phyloP scores from a whole-genome alignment of 1,284 basidiomycete genomes.

The Cryptococcus sp. region DNA sequence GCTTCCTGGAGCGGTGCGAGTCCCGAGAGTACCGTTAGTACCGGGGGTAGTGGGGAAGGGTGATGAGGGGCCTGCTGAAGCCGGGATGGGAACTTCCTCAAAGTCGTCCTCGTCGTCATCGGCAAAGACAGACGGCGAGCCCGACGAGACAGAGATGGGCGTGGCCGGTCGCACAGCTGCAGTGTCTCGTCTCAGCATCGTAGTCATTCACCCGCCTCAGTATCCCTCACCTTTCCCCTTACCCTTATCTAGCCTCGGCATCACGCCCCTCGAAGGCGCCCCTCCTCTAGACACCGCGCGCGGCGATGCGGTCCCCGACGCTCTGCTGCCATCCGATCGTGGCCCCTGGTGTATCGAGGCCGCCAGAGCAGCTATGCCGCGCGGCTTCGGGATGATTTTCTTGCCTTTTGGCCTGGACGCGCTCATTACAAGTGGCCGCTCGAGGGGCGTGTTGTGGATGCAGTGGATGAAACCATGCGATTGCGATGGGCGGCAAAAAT shows the following conservation, averaged over 20 bases:
- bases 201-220: neutral
- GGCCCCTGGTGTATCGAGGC: neutral
- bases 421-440: slow-evolving; percentile 4
- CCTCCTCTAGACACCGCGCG: neutral
- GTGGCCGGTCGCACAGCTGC: neutral
- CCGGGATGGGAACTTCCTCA: slow-evolving; percentile 46
- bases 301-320: neutral
- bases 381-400: slow-evolving; percentile 13
- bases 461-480: too few species aligned
- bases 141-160: neutral
- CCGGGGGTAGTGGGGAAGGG: slow-evolving; percentile 23
- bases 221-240: slow-evolving; percentile 8
- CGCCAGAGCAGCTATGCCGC: neutral
- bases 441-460: neutral
- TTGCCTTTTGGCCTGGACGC: slow-evolving; percentile 15
- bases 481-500: too few species aligned
- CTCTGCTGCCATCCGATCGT: neutral
- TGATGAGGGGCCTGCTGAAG: slow-evolving; percentile 27
- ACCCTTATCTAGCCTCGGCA: slow-evolving; percentile 5
- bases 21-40: slow-evolving; percentile 13
- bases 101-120: slow-evolving; percentile 40
- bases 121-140: neutral
- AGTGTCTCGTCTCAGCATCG: neutral
- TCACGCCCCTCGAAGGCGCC: neutral
- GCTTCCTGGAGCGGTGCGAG: slow-evolving; percentile 16